Conservation (phyloP, 2,329 filamentous ascomycete species). For the Sodiomyces alkalinus region DNA sequence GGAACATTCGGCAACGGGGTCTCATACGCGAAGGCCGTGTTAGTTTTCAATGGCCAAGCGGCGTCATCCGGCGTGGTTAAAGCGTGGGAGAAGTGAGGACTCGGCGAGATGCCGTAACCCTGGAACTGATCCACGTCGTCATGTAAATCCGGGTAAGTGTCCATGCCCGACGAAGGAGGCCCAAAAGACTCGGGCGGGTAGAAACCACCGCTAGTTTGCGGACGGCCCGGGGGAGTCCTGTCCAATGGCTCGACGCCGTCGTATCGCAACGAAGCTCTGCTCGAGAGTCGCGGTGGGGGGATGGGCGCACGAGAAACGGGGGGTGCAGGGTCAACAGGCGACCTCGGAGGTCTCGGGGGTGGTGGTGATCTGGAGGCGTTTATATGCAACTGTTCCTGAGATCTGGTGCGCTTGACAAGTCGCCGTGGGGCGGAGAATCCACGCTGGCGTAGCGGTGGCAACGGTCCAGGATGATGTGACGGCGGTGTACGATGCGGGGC, state of each 20-base stretch:
- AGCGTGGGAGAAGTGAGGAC: constrained; percentile 20
- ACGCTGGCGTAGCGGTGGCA: no score
- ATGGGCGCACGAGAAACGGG: constrained; percentile 22
- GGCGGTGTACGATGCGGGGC: constrained; percentile 2
- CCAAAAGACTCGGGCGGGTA: constrained; percentile 27
- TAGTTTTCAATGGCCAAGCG: constrained; percentile 27
- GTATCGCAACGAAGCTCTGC: constrained; percentile 31
- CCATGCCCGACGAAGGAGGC: constrained; percentile 10
- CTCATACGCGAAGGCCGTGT: constrained; percentile 21
- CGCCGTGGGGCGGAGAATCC: constrained; percentile 17
- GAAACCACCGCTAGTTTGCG: constrained; percentile 28
- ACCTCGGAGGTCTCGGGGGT: constrained; percentile 29
- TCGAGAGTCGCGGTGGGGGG: constrained; percentile 38
- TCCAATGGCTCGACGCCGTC: constrained; percentile 24
- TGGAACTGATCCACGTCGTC: constrained; percentile 2
- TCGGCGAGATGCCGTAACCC: constrained; percentile 10
- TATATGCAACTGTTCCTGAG: constrained; percentile 32
- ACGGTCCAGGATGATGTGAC: no score
- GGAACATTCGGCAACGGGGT: constrained; percentile 41
- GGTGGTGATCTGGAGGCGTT: constrained; percentile 25
- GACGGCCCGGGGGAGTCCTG: constrained; percentile 22
- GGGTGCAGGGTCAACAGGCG: constrained; percentile 20
- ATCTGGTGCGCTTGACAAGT: constrained; percentile 26
- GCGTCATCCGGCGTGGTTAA: constrained; percentile 25
- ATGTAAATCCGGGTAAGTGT: constrained; percentile 7